Evolutionary conservation across 805 yeast genomes (phyloP), one percentile per base, ranked within the genome.

Genomic region (Zygosaccharomyces kombuchaensis): DNA sequence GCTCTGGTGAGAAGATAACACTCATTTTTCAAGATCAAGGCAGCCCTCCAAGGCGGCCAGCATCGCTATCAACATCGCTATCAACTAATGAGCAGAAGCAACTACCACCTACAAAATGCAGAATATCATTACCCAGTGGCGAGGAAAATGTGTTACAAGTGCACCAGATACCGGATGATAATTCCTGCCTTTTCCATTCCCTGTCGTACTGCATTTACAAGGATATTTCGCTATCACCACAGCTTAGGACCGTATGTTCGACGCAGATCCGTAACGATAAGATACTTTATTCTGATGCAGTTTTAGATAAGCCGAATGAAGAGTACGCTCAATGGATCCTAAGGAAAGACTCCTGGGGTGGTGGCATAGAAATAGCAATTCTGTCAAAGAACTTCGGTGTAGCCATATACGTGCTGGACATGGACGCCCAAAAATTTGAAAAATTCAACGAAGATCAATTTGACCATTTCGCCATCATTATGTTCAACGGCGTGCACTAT

Each of bases 401-500:
- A 5, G 69, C 75, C 2, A 79, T 85, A 34, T 68, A 73, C 44
- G 79, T 87, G 9, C 59, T 82, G 23, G 93, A 85, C 56, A 78
- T 85, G 19, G 82, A 79, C 53, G 79, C 78, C 47, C 77, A 78
- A 5, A 69, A 78, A 21, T 61, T 75, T 30, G 84, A 83, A 52
- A 67, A 68, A 27, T 84, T 84, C 61, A 71, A 70, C 38, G 74
- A 74, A 30, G 73, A 66, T n/a, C 58, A 54, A 47, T 67, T 67
- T 3, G 52, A 57, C 1, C 59, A 59, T 4, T 81, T 75, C 55
- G 72, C 81, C n/a, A 65, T 77, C 12, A 66, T 85, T 16, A 63
- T 81, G 8, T 85, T 84, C 57, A 74, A 77, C 32, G 93, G 93
- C 0, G 76, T 84, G 40, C 95, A 85, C 64, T 85, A 84, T 60